Percentiles rank a stretch among this genome's conserved stretches.
Evolutionary conservation across 495 filamentous ascomycete species (phyloP).

Genomic region (Margaritispora aquatica): DNA sequence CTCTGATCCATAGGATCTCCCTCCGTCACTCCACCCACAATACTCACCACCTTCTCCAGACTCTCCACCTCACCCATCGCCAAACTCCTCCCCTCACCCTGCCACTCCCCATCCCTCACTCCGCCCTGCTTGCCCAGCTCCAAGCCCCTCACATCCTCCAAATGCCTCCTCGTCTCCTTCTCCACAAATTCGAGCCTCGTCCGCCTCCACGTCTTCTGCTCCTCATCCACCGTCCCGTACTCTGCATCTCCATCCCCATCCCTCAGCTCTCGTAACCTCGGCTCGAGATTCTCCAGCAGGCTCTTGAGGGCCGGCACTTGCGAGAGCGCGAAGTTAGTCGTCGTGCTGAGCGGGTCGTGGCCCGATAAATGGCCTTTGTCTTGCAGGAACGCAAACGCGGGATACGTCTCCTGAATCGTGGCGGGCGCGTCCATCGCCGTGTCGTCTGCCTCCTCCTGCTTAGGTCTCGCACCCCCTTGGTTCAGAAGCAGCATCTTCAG

Average conservation of each 20-base stretch:
- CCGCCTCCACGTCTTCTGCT: conserved; percentile 41
- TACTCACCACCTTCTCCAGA: conserved; percentile 38
- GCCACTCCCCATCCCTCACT: conserved; percentile 52
- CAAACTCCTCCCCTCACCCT: conserved; percentile 35
- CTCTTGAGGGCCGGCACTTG: conserved; percentile 74
- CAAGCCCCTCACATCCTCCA: conserved; percentile 47
- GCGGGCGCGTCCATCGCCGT: background rate
- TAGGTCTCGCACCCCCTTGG: conserved; percentile 15
- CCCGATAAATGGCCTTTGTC: conserved; percentile 33
- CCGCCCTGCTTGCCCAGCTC: conserved; percentile 49
- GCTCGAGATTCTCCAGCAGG: conserved; percentile 56
- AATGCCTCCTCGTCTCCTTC: conserved; percentile 50
- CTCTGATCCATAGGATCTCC: conserved; percentile 20
- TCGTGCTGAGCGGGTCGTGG: conserved; percentile 57
- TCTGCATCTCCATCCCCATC: conserved; percentile 22
- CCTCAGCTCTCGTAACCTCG: conserved; percentile 49
- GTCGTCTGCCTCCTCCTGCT: conserved; percentile 14
- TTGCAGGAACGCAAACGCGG: conserved; percentile 46
- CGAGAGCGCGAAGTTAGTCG: conserved; percentile 70
- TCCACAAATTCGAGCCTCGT: conserved; percentile 73
- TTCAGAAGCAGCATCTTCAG: conserved; percentile 51
- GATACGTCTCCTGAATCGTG: conserved; percentile 10
- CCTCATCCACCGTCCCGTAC: conserved; percentile 27
- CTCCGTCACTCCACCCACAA: conserved; percentile 28
- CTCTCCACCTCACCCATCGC: conserved; percentile 44